Base-by-base conservation (phyloP, 2,329 filamentous ascomycete genomes). In the Ophiostoma montium region DNA sequence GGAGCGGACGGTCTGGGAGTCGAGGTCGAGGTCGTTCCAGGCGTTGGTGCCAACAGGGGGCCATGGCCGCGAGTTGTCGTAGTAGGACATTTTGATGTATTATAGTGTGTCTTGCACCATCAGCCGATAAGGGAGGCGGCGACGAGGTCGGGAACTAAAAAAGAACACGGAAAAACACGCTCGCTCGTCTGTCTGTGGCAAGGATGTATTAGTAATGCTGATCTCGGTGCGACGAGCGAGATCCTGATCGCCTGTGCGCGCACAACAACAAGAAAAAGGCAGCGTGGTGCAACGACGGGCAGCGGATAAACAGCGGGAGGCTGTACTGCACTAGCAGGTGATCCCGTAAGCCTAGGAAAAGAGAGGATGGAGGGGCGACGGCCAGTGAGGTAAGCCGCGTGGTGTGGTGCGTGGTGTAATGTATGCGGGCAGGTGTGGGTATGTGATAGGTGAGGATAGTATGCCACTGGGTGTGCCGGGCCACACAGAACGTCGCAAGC, bases 51-150 rank as follows among this genome's bases (percentile, higher is more conserved):
- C 57, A 15, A 53, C 51, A 10, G 57, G 52, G 18, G 58, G 57
- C 59, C 59, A 61, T 49, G 58, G 58, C 42, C 53, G 53, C 11
- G 57, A 55, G 46, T 52, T 57, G 31, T 60, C 58, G 57, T 61
- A 61, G 50, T 60, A 60, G 35, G 59, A 59, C 59, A 61, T 27
- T 42, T 42, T 30, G n/a, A 31, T 42, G 8, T 42, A 23, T 13
- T 42, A 16, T 30, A 16, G 2, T 9, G 23, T 42, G 39, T 42
- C 39, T 30, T 31, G 27, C 15, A 42, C 39, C 39, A 42, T 42
- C 23, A 42, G 39, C 39, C 39, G 39, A 27, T 21, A 23, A 19
- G 18, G 10, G 19, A n/a, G 23, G 39, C 39, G 39, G 39, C 39
- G 16, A 23, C 30, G 39, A 21, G 30, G 15, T 27, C 8, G 23